These are phyloP conservation scores for Artemisia princeps DNA, from an alignment of 140 eudicot genomes.

Conservation along the genomic window DNA sequence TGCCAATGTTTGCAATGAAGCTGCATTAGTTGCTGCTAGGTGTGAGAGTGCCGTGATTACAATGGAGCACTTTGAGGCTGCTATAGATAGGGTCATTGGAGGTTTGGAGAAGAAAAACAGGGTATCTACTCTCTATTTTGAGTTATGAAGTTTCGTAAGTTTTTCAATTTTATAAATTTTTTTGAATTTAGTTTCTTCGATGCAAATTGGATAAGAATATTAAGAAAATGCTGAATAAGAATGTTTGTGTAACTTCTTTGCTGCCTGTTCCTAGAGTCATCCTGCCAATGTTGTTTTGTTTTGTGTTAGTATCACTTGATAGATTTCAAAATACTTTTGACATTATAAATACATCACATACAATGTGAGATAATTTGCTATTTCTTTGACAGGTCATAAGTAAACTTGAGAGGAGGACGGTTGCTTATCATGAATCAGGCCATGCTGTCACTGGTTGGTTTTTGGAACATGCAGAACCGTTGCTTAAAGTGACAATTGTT, in stretches of 20 bases:
- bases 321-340: not conserved
- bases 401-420: constrained; percentile 71
- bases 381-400: constrained; percentile 61
- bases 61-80: constrained; percentile 75
- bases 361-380: not conserved
- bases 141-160: not conserved
- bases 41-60: constrained; percentile 41
- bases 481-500: constrained; percentile 79
- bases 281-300: too few species aligned
- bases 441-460: constrained; percentile 90
- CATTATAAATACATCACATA: not conserved
- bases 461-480: constrained; percentile 75
- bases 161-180: not conserved
- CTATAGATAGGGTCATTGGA: constrained; percentile 76
- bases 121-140: constrained; percentile 28
- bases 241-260: too few species aligned
- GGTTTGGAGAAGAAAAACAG: constrained; percentile 79
- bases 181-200: too few species aligned
- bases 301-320: too few species aligned
- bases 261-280: too few species aligned
- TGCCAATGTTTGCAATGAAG: constrained; percentile 87
- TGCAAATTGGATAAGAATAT: too few species aligned
- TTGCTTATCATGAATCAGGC: constrained; percentile 81
- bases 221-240: not conserved
- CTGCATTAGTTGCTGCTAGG: constrained; percentile 78